Base-by-base conservation (phyloP, 441 rosid genomes). In the Euphorbia corollata region DNA sequence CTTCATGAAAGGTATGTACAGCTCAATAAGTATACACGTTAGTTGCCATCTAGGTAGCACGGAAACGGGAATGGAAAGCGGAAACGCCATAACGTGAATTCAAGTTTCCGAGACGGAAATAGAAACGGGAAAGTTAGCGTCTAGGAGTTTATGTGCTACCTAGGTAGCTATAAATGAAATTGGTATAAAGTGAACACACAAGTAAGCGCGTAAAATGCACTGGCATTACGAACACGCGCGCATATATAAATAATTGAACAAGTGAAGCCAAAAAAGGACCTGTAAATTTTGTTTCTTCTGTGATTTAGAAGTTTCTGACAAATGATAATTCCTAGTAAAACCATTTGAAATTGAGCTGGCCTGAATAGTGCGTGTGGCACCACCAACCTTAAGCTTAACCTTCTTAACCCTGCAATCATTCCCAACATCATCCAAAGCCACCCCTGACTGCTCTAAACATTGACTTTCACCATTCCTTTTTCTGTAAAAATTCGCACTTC, bases 301-400 rank as follows among this genome's bases (percentile, higher is more conserved):
- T 13, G 71, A 23, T 67, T 72, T 74, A 36, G 70, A 75, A 56
- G 74, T 70, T 70, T 80, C 84, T 59, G 70, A 61, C 5, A 76
- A 73, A 45, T 70, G 80, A 1, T 75, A 66, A 65, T 64, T 71
- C 78, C 75, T 78, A 22, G 64, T 65, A 59, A 80, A 80, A 60
- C 81, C 86, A 82, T 86, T 81, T 57, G 83, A 61, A 5, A 74
- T 27, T 10, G 87, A 76, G 58, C 77, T 74, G 57, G 81, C 76
- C 69, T 81, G 81, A 79, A 87, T 80, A 36, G 91, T 80, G 16
- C 77, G 87, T 8, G 73, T 79, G 65, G 82, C 74, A 43, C 90
- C 90, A 58, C 92, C 82, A 51, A 90, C 86, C 79, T 82, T 88
- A 62, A 86, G 82, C 81, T 86, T 91, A 39, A 86, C 83, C 61